Conservation (phyloP, 2,329 filamentous ascomycete species). For the Trichophaea hybrida region DNA sequence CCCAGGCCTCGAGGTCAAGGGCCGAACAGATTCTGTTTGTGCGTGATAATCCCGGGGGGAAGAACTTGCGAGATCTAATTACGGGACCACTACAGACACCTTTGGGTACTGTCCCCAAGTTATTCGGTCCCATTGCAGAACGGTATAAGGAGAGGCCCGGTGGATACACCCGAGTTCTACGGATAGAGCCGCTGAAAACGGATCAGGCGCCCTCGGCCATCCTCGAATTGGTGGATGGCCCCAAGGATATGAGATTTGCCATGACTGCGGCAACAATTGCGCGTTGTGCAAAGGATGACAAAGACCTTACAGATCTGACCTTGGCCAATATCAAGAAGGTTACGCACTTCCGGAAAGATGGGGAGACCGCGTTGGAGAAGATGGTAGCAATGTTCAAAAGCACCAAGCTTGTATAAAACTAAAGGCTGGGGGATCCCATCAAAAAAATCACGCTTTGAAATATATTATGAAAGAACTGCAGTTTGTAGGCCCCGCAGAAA, state of each 20-base stretch:
- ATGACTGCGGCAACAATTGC: slow-evolving; percentile 80
- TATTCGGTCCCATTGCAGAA: slow-evolving; percentile 67
- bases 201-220: slow-evolving; percentile 85
- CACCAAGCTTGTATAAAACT: background rate
- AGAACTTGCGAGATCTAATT: background rate
- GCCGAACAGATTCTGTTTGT: slow-evolving; percentile 80
- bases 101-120: slow-evolving; percentile 59
- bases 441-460: background rate
- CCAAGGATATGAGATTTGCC: slow-evolving; percentile 84
- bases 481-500: background rate
- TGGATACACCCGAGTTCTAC: slow-evolving; percentile 87
- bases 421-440: background rate
- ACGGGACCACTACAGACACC: slow-evolving; percentile 43
- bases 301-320: slow-evolving; percentile 55
- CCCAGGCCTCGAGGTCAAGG: slow-evolving; percentile 58
- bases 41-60: slow-evolving; percentile 31
- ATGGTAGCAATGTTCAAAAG: slow-evolving; percentile 37
- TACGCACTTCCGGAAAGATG: slow-evolving; percentile 55
- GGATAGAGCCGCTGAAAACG: slow-evolving; percentile 73
- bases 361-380: slow-evolving; percentile 51
- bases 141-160: slow-evolving; percentile 69
- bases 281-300: slow-evolving; percentile 42
- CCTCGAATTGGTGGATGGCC: slow-evolving; percentile 87
- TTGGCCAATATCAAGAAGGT: slow-evolving; percentile 69
- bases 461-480: background rate